Conservation (phyloP, 768 basidiomycete species). For the Lactarius deliciosus region DNA sequence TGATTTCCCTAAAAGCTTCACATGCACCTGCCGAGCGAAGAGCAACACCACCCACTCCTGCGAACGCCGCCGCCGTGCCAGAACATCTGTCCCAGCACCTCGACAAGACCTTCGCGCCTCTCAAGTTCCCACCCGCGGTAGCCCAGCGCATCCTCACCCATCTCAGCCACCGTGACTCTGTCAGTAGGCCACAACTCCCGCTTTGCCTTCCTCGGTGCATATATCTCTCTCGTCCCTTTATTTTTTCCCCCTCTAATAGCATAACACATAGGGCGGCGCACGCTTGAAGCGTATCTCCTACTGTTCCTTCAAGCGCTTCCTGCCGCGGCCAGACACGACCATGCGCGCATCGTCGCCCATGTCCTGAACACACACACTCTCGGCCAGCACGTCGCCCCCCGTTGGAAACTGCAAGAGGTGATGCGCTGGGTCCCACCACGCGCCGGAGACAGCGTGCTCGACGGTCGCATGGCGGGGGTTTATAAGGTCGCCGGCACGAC, state of each 20-base stretch:
- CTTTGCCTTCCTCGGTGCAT: slow-evolving; percentile 69
- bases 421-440: slow-evolving; percentile 55
- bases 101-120: slow-evolving; percentile 58
- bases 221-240: background rate
- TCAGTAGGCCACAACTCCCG: slow-evolving; percentile 70
- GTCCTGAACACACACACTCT: slow-evolving; percentile 68
- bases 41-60: background rate
- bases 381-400: slow-evolving; percentile 70
- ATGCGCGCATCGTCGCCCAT: slow-evolving; percentile 55
- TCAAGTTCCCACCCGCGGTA: slow-evolving; percentile 69
- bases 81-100: slow-evolving; percentile 51
- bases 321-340: slow-evolving; percentile 49
- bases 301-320: slow-evolving; percentile 64
- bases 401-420: slow-evolving; percentile 73
- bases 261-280: slow-evolving; percentile 56
- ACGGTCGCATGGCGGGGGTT: slow-evolving; percentile 55
- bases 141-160: slow-evolving; percentile 77
- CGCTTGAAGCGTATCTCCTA: slow-evolving; percentile 71
- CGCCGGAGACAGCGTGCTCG: slow-evolving; percentile 32
- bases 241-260: background rate
- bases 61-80: background rate
- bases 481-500: slow-evolving; percentile 78
- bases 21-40: slow-evolving; percentile 1
- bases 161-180: slow-evolving; percentile 65
- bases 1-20: slow-evolving; percentile 6